Percentiles rank a stretch among this genome's conserved stretches.
Evolutionary conservation across 257 asterid species (phyloP).

Genomic region (Forsythia viridissima): DNA sequence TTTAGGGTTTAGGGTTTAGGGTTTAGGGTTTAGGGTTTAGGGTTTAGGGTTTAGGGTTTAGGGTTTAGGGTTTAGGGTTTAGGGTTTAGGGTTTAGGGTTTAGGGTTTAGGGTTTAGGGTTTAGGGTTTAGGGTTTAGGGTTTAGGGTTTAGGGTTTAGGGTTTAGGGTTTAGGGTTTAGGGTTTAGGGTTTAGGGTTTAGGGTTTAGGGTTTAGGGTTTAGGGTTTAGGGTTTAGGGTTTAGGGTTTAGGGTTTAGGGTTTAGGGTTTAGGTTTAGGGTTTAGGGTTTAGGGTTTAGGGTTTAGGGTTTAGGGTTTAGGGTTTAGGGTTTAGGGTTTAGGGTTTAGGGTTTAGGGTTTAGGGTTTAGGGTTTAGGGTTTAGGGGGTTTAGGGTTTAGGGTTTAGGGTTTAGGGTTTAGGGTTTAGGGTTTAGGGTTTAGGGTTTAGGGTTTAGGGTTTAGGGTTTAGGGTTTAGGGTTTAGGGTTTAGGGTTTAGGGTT

Average conservation of each 20-base stretch:
- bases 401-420: too few relatives aligned
- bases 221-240: conserved; percentile 34
- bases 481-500: too few relatives aligned
- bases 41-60: conserved; percentile 25
- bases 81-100: conserved; percentile 31
- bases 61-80: conserved; percentile 20
- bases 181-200: conserved; percentile 31
- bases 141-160: conserved; percentile 31
- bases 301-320: too few relatives aligned
- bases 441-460: too few relatives aligned
- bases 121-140: conserved; percentile 32
- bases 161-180: conserved; percentile 32
- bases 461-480: too few relatives aligned
- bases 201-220: conserved; percentile 31
- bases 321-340: too few relatives aligned
- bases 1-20: conserved; percentile 28
- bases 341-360: conserved; percentile 38
- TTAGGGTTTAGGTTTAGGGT: conserved; percentile 33
- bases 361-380: conserved; percentile 35
- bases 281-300: too few relatives aligned
- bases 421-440: too few relatives aligned
- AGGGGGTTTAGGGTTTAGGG: too few relatives aligned
- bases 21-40: conserved; percentile 29
- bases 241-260: conserved; percentile 26
- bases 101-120: conserved; percentile 29